Evolutionary conservation across 768 basidiomycete genomes (phyloP).

Genomic region (Strobilomyces dryophilus): DNA sequence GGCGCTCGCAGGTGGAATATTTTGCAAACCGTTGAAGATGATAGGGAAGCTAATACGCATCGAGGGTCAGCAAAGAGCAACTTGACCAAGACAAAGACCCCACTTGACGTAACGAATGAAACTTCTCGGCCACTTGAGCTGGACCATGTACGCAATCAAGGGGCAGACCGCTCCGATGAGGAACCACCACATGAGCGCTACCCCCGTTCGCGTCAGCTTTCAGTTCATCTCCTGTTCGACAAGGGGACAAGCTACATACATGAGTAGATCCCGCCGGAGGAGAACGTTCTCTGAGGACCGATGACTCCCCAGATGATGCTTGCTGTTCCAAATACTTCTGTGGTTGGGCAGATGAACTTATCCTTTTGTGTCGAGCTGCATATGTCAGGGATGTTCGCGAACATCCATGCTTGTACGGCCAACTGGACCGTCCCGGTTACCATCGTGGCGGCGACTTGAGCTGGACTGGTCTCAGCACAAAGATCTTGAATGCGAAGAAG

Average conservation of each 20-base stretch:
- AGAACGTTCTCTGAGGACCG: conserved; percentile 71
- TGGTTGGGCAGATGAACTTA: conserved; percentile 67
- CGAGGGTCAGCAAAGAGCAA: background rate
- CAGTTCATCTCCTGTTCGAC: background rate
- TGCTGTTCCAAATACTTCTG: conserved; percentile 75
- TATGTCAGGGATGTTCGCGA: conserved; percentile 36
- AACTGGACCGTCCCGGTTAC: conserved; percentile 66
- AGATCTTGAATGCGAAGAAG: background rate
- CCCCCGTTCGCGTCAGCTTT: background rate
- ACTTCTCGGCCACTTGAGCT: conserved; percentile 58
- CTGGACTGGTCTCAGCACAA: conserved; percentile 1
- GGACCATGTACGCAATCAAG: conserved; percentile 47
- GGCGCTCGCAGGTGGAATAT: conserved; percentile 63
- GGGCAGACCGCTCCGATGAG: conserved; percentile 67
- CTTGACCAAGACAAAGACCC: conserved; percentile 11
- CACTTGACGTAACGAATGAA: conserved; percentile 62
- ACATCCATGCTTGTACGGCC: conserved; percentile 63
- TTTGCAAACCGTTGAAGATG: conserved; percentile 53
- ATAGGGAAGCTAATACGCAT: conserved; percentile 35
- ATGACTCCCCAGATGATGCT: conserved; percentile 82
- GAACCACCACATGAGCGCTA: conserved; percentile 68
- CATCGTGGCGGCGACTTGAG: conserved; percentile 58
- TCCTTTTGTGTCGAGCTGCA: conserved; percentile 30
- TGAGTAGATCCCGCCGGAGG: conserved; percentile 56
- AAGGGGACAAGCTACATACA: conserved; percentile 21